A percentile compares a stretch with the other conserved stretches of the same genome.
These are phyloP conservation scores for Corymbia calophylla DNA, from an alignment of 441 rosid species.

Conservation along the genomic window DNA sequence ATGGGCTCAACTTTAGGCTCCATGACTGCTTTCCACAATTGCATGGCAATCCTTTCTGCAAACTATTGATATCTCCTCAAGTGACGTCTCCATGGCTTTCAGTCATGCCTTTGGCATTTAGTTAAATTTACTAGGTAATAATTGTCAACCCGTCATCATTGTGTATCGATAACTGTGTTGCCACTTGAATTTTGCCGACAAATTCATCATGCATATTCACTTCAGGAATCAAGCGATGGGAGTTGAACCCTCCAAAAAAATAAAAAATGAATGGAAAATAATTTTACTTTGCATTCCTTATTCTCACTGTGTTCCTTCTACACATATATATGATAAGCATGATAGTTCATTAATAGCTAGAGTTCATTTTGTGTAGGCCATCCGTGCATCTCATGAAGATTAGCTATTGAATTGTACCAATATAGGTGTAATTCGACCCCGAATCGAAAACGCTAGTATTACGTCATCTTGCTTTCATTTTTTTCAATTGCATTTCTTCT, in stretches of 20 bases:
- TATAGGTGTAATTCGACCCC: too few species aligned
- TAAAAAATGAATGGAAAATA: too few species aligned
- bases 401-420: too few species aligned
- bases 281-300: not conserved
- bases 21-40: not conserved
- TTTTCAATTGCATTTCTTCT: too few species aligned
- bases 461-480: not conserved
- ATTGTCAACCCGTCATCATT: rapidly evolving
- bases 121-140: too few species aligned
- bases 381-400: not conserved
- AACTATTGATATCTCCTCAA: too few species aligned
- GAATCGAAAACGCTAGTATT: not conserved
- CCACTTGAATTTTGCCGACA: rapidly evolving
- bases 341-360: too few species aligned
- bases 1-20: not conserved
- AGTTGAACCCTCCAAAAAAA: not conserved
- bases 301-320: not conserved
- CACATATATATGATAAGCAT: not conserved
- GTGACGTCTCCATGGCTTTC: rapidly evolving
- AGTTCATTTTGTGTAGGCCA: not conserved
- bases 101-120: too few species aligned
- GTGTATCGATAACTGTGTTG: too few species aligned
- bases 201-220: too few species aligned
- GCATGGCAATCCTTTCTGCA: too few species aligned
- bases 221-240: too few species aligned